Conservation (phyloP, 352 stramenopile species). For the Phytopythium mirpurense region DNA sequence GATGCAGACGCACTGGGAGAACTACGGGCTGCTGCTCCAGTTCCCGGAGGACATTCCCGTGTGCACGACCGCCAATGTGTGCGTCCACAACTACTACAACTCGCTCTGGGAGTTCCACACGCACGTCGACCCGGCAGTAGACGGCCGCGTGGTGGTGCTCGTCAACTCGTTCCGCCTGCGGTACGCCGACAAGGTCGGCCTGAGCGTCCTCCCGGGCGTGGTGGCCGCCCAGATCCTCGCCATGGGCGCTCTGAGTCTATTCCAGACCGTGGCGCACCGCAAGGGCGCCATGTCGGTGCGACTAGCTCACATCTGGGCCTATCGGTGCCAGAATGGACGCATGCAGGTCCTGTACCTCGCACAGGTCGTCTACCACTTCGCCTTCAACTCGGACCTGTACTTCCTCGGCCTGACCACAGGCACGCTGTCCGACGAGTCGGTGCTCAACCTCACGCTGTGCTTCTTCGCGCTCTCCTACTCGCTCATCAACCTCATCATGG, state of each 20-base stretch:
- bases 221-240: constrained; percentile 15
- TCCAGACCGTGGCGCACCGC: constrained; percentile 20
- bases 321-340: constrained; percentile 18
- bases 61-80: constrained; percentile 20
- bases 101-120: constrained; percentile 23
- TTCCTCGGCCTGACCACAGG: constrained; percentile 20
- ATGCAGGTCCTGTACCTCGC: constrained; percentile 24
- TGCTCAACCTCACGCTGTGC: constrained; percentile 17
- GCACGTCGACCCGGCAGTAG: background rate
- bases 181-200: constrained; percentile 14
- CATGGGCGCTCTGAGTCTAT: constrained; percentile 22
- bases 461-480: constrained; percentile 29
- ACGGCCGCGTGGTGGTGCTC: constrained; percentile 4
- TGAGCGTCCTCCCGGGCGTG: constrained; percentile 14
- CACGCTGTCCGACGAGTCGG: constrained; percentile 15
- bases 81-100: constrained; percentile 26
- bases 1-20: constrained; percentile 22
- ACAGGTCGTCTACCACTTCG: constrained; percentile 20
- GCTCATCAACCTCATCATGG: constrained; percentile 20
- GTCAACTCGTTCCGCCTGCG: constrained; percentile 20
- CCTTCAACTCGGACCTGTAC: constrained; percentile 24
- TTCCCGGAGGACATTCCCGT: constrained; percentile 23
- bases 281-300: constrained; percentile 6
- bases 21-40: constrained; percentile 30
- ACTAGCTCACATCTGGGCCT: constrained; percentile 17